These are phyloP conservation scores for Phylloporus sp. DNA, from an alignment of 768 basidiomycete species.

Conservation along the genomic window DNA sequence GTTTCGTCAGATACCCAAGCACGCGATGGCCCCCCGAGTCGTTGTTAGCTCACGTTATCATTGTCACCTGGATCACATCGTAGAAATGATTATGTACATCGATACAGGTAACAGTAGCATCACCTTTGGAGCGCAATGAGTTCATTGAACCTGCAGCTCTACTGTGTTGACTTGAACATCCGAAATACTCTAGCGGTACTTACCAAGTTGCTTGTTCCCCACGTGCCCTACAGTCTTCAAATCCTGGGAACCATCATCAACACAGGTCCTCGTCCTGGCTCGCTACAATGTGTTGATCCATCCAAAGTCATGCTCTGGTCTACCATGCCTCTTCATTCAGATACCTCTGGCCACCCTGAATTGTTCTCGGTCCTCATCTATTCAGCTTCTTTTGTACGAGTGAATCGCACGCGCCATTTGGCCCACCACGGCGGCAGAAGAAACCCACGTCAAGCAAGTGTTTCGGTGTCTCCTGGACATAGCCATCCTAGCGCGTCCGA, in stretches of 20 bases:
- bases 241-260: slow-evolving; percentile 21
- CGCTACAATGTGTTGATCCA: slow-evolving; percentile 10
- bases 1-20: too few relatives aligned
- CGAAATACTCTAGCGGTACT: slow-evolving; percentile 7
- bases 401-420: neutral
- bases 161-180: slow-evolving; percentile 9
- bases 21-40: too few relatives aligned
- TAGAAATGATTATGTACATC: neutral
- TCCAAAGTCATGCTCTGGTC: slow-evolving; percentile 20
- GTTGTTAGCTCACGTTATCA: neutral
- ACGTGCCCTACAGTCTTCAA: slow-evolving; percentile 10
- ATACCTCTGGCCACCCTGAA: neutral
- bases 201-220: slow-evolving; percentile 11
- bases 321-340: slow-evolving; percentile 6
- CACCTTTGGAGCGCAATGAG: neutral
- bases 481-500: slow-evolving; percentile 1
- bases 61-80: neutral
- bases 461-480: slow-evolving; percentile 8
- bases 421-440: slow-evolving; percentile 4
- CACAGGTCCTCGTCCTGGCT: slow-evolving; percentile 8
- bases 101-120: too few relatives aligned
- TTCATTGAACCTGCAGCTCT: neutral
- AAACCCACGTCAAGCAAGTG: slow-evolving; percentile 14
- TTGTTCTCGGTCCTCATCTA: slow-evolving; percentile 19
- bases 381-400: slow-evolving; percentile 19